Percentiles rank a stretch among this genome's conserved stretches.
phyloP scores from a whole-genome alignment of 2,329 filamentous ascomycete genomes.

The Neofusicoccum sp. region DNA sequence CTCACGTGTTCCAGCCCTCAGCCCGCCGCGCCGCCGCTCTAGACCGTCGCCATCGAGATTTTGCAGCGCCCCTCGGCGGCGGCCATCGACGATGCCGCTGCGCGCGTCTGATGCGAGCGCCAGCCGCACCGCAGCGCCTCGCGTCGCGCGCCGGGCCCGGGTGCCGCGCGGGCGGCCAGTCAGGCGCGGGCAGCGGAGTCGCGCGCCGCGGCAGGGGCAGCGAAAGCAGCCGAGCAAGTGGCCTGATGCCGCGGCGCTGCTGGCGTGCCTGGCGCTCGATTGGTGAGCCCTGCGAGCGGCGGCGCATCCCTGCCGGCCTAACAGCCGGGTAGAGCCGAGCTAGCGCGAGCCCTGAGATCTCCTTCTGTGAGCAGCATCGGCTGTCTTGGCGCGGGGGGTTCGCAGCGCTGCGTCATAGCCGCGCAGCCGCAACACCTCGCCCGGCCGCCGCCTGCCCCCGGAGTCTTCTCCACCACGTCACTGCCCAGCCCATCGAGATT shows the following conservation, averaged over 20 bases:
- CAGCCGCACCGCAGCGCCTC: neutral
- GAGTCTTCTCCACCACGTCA: constrained; percentile 13
- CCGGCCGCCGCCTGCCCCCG: neutral
- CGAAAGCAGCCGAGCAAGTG: neutral
- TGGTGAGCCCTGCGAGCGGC: constrained; percentile 12
- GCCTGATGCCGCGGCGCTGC: neutral
- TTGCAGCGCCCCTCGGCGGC: neutral
- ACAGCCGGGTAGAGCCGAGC: constrained; percentile 17
- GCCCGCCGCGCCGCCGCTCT: neutral
- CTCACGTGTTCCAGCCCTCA: constrained; percentile 7
- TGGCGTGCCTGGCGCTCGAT: neutral
- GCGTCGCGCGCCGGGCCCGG: neutral
- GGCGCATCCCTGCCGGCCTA: neutral
- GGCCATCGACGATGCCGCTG: neutral
- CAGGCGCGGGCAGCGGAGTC: neutral
- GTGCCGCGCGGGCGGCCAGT: neutral
- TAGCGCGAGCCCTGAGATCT: constrained; percentile 20
- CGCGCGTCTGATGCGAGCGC: neutral
- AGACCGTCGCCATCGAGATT: constrained; percentile 11
- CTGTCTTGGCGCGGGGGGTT: constrained; percentile 13
- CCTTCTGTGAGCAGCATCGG: constrained; percentile 19
- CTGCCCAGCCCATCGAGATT: constrained; percentile 1
- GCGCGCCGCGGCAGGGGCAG: neutral
- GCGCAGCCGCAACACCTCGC: constrained; percentile 2
- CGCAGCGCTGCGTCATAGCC: neutral